Base-by-base conservation (phyloP, 2,329 filamentous ascomycete genomes). In the Neofusicoccum umdonicola region DNA sequence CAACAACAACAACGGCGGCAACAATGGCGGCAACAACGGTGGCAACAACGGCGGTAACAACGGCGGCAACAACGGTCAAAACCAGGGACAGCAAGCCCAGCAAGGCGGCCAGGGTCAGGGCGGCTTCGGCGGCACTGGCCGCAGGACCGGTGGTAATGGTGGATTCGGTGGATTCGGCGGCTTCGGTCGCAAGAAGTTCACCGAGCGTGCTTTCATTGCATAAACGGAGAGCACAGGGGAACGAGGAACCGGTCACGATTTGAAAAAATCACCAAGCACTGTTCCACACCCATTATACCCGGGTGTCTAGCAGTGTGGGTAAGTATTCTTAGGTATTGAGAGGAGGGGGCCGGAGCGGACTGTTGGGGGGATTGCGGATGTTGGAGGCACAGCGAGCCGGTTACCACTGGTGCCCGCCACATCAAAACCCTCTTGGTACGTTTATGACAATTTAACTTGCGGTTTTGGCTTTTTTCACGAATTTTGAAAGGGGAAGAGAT, bases 371-470 rank as follows among this genome's bases (percentile, higher is more conserved):
- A 41, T 13, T 19, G 11, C 17, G 3, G 27, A 37, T 60, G 42
- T 34, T 19, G 54, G 42, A 39, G 37, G n/a, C 17, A 37, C 56
- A 48, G 56, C 42, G 56, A 60, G 41, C 56, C 56, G 56, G 56
- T 47, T 60, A 60, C 56, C 56, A 45, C 56, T 58, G 56, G 27
- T 45, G 11, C 37, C 42, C 9, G 7, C 13, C 41, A 22, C 42
- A 45, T 58, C 54, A 9, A 27, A 9, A 13, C 56, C 31, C 42
- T 60, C 56, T 34, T 37, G 56, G 56, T 60, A 60, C 42, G 41
- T 60, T 60, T 60, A 60, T 60, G 56, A 60, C 54, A 58, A 47
- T 60, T 60, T 60, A 60, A 60, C 56, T 60, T 47, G 56, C 42
- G 34, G 41, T 27, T 47, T 60, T 45, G 56, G 56, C 42, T 60